Percentiles rank a stretch among this genome's conserved stretches.
These are phyloP conservation scores for Fusarium sp. DNA, from an alignment of 2,329 filamentous ascomycete genomes.

Conservation along the genomic window DNA sequence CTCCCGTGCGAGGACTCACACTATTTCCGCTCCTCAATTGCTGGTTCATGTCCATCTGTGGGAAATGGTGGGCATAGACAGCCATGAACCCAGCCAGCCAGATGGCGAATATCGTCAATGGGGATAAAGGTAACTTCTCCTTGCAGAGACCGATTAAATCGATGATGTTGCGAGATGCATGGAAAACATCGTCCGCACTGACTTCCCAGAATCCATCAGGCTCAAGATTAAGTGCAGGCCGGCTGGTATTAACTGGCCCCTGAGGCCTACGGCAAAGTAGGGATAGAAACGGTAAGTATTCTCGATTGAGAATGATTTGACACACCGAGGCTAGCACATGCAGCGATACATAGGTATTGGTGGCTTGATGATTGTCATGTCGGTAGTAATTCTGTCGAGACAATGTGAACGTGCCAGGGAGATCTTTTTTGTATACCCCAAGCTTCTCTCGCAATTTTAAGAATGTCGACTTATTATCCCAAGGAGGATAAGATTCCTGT, in stretches of 20 bases:
- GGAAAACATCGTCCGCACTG: conserved; percentile 40
- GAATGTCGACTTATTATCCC: conserved; percentile 69
- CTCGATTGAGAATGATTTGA: conserved; percentile 11
- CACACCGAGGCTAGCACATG: conserved; percentile 12
- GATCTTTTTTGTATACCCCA: conserved; percentile 50
- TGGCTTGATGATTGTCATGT: conserved; percentile 60
- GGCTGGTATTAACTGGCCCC: neutral
- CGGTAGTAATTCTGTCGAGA: conserved; percentile 53
- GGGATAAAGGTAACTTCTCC: conserved; percentile 74
- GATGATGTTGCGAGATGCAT: conserved; percentile 71
- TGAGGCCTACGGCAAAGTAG: neutral
- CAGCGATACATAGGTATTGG: conserved; percentile 4
- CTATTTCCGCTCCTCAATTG: conserved; percentile 12
- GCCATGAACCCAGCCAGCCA: conserved; percentile 76
- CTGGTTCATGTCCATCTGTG: conserved; percentile 71
- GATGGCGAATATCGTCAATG: conserved; percentile 74
- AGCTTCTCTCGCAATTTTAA: conserved; percentile 64
- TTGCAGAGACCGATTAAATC: conserved; percentile 73
- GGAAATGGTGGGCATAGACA: conserved; percentile 75
- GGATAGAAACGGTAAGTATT: conserved; percentile 9
- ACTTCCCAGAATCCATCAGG: conserved; percentile 9
- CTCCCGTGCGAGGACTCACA: neutral
- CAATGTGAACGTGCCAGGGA: conserved; percentile 69
- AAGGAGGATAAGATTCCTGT: conserved; percentile 67
- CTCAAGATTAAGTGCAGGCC: neutral